Base-by-base conservation (phyloP, 2,329 filamentous ascomycete genomes). In the Thielaviopsis punctulata region DNA sequence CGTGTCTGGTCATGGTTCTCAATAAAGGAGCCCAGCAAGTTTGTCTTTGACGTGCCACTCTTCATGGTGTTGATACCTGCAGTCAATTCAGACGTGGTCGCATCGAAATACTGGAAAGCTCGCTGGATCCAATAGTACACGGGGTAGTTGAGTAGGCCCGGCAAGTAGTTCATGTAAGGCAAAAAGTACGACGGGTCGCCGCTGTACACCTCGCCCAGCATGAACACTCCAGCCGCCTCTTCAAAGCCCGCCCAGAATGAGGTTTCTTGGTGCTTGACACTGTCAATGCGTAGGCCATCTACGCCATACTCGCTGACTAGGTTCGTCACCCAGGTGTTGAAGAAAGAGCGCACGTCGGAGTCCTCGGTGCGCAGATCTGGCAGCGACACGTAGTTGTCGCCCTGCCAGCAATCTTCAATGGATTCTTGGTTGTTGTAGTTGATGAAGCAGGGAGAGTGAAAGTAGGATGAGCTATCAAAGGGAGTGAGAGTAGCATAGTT, bases 301-400 rank as follows among this genome's bases (percentile, higher is more conserved):
- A 82, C 76, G 1, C 82, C 82, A 22, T 75, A 75, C 53, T 82
- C 69, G 1, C 87, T 71, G 83, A 84, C 89, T 62, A 87, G 88
- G 4, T 73, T 46, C 25, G 56, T 71, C 69, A 85, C 79, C 9
- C 80, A 72, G 44, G 73, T 70, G 45, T 81, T 70, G 62, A 85
- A 80, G 7, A 86, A 77, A 0, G 82, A 83, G 5, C 82, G 73
- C 0, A 82, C 75, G 1, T 75, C 76, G 0, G 71, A 68, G 54
- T 81, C 81, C 58, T 87, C 81, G 82, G 84, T 89, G 64, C 89
- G 88, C 12, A 89, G 70, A 58, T 89, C 85, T 0, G 84, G 84
- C 60, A 57, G 49, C 12, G 56, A 51, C 7, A 73, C 68, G 2
- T 60, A 65, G 23, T 64, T 60, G 58, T 73, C 69, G 10, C 73